A percentile compares a stretch with the other conserved stretches of the same genome.
Evolutionary conservation across 805 yeast species (phyloP).

Genomic region (Phaffomyces thermotolerans): DNA sequence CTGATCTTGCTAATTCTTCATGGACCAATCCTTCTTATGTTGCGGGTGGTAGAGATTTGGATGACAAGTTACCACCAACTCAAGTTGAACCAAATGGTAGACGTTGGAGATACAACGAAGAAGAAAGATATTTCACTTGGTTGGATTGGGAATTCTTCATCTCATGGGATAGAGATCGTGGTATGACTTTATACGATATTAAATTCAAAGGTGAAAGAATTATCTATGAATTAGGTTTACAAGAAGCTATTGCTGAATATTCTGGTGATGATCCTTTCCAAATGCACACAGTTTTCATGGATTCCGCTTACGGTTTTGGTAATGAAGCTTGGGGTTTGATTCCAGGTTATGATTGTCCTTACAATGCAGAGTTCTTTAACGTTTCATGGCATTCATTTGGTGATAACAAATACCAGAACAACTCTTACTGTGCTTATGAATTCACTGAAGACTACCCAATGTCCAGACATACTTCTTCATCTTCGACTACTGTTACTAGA

Average conservation of each 20-base stretch:
- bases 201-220: slow-evolving; percentile 26
- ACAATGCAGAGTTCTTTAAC: slow-evolving; percentile 24
- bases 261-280: slow-evolving; percentile 27
- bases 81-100: slow-evolving; percentile 23
- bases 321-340: slow-evolving; percentile 24
- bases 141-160: slow-evolving; percentile 25
- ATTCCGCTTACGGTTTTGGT: slow-evolving; percentile 24
- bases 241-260: slow-evolving; percentile 26
- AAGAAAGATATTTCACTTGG: slow-evolving; percentile 25
- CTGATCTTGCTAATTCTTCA: slow-evolving; percentile 4
- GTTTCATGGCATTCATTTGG: slow-evolving; percentile 23
- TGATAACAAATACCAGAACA: slow-evolving; percentile 19
- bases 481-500: slow-evolving; percentile 16
- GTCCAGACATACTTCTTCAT: slow-evolving; percentile 17
- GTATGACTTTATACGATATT: slow-evolving; percentile 21
- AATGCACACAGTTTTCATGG: slow-evolving; percentile 21
- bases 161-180: slow-evolving; percentile 23
- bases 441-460: slow-evolving; percentile 19
- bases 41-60: slow-evolving; percentile 18
- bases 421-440: slow-evolving; percentile 24
- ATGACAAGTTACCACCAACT: slow-evolving; percentile 21
- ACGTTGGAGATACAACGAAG: slow-evolving; percentile 22
- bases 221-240: slow-evolving; percentile 22
- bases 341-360: slow-evolving; percentile 26
- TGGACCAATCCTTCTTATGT: slow-evolving; percentile 11